phyloP scores from a whole-genome alignment of 148 eudicot species.

The Selenicereus undatus region DNA sequence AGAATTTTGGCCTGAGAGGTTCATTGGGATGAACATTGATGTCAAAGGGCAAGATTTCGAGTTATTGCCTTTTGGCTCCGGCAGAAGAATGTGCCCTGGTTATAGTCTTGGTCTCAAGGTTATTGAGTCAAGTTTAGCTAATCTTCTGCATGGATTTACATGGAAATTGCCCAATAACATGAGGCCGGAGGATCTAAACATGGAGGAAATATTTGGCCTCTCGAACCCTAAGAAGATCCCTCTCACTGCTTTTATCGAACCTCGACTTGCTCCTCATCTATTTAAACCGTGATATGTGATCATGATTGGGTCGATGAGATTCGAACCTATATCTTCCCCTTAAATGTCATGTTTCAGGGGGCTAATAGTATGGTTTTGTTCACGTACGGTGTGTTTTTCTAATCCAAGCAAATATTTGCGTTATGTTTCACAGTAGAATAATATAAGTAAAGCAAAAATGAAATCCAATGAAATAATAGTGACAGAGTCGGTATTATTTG shows the following conservation, averaged over 20 bases:
- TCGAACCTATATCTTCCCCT: neutral
- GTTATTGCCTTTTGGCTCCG: conserved; percentile 77
- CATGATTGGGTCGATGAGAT: neutral
- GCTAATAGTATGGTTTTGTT: neutral
- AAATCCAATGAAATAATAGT: no score
- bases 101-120: conserved; percentile 72
- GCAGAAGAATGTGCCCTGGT: conserved; percentile 93
- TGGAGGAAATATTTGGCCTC: conserved; percentile 83
- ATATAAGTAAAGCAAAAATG: no score
- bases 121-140: conserved; percentile 68
- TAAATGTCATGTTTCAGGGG: neutral
- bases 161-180: conserved; percentile 59
- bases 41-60: conserved; percentile 76
- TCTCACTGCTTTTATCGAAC: conserved; percentile 40
- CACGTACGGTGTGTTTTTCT: neutral
- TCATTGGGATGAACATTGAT: conserved; percentile 53
- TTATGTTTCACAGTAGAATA: neutral
- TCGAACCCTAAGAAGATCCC: conserved; percentile 72
- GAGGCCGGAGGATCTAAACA: conserved; percentile 56
- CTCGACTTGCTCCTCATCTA: conserved; percentile 49
- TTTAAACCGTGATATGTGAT: conserved; percentile 27
- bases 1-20: conserved; percentile 71
- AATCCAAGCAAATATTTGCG: neutral
- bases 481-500: no score
- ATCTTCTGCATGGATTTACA: conserved; percentile 74